These are phyloP conservation scores for Wickerhamomyces sp. DNA, from an alignment of 1,139 yeast species.

Conservation along the genomic window DNA sequence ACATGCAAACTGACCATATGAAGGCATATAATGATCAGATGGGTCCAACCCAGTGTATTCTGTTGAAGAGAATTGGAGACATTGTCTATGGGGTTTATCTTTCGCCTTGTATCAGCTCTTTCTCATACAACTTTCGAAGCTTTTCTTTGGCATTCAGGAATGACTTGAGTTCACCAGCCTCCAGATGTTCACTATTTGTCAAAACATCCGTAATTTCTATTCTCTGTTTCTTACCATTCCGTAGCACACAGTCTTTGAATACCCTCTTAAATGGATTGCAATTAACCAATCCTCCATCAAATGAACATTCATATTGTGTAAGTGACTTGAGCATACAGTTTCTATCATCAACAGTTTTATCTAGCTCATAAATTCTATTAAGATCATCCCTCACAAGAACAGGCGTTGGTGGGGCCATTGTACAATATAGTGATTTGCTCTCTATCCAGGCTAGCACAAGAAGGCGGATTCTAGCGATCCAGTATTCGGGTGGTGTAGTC, in stretches of 20 bases:
- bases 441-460: too few relatives aligned
- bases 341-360: slow-evolving; percentile 2
- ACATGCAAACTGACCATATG: too few relatives aligned
- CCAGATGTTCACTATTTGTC: slow-evolving; percentile 16
- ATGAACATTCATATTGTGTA: slow-evolving; percentile 27
- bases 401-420: slow-evolving; percentile 33
- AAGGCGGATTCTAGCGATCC: too few relatives aligned
- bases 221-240: slow-evolving; percentile 18
- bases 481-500: too few relatives aligned
- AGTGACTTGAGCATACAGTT: slow-evolving; percentile 25
- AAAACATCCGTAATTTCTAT: slow-evolving; percentile 22
- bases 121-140: slow-evolving; percentile 4
- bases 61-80: too few relatives aligned
- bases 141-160: slow-evolving; percentile 8
- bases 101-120: not conserved
- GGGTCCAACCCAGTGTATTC: too few relatives aligned
- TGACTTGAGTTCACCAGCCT: slow-evolving; percentile 5
- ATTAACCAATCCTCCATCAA: slow-evolving; percentile 35
- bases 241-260: slow-evolving; percentile 43
- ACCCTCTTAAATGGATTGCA: slow-evolving; percentile 52
- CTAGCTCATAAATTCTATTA: slow-evolving; percentile 10
- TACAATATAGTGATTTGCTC: not conserved
- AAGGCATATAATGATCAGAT: too few relatives aligned
- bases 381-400: slow-evolving; percentile 23
- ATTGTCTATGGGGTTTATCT: not conserved